Percentiles rank a stretch among this genome's conserved stretches.
Evolutionary conservation across 768 basidiomycete genomes (phyloP).

Genomic region (Fomitopsis serialis): DNA sequence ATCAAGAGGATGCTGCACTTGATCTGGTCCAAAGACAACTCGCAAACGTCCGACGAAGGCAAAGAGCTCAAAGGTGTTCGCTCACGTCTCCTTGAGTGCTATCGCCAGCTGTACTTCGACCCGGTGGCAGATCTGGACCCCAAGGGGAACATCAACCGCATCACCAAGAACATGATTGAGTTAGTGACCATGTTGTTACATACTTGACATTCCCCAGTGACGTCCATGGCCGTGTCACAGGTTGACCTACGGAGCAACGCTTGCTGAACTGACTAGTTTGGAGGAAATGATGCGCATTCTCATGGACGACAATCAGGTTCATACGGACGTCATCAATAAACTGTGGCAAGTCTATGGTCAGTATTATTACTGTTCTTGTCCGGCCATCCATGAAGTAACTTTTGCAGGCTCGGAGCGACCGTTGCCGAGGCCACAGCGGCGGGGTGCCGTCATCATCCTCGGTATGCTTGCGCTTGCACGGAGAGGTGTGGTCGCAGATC

Average conservation of each 20-base stretch:
- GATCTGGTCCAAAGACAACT: constrained; percentile 95
- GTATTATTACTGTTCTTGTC: constrained; percentile 21
- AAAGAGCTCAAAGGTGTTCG: constrained; percentile 85
- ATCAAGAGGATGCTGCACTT: constrained; percentile 96
- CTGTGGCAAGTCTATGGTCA: constrained; percentile 96
- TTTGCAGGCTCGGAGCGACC: constrained; percentile 61
- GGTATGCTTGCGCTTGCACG: constrained; percentile 93
- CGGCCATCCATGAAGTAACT: neutral
- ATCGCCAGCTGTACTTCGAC: constrained; percentile 85
- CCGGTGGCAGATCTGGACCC: constrained; percentile 65
- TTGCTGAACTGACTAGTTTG: constrained; percentile 92
- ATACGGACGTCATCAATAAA: constrained; percentile 80
- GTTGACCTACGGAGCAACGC: constrained; percentile 83
- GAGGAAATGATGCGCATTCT: constrained; percentile 96
- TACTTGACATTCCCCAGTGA: neutral
- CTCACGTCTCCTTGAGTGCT: constrained; percentile 83
- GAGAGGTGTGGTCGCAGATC: constrained; percentile 70
- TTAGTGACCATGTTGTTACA: constrained; percentile 29
- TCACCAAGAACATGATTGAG: constrained; percentile 98
- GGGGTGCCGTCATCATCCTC: constrained; percentile 93
- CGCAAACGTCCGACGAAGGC: constrained; percentile 63
- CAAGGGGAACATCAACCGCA: constrained; percentile 85
- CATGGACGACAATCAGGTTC: constrained; percentile 86
- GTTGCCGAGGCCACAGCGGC: constrained; percentile 80
- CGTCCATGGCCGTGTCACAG: constrained; percentile 35